A percentile compares a stretch with the other conserved stretches of the same genome.
Evolutionary conservation across 306 rosid species (phyloP).

Genomic region (Vachellia pachyceras): DNA sequence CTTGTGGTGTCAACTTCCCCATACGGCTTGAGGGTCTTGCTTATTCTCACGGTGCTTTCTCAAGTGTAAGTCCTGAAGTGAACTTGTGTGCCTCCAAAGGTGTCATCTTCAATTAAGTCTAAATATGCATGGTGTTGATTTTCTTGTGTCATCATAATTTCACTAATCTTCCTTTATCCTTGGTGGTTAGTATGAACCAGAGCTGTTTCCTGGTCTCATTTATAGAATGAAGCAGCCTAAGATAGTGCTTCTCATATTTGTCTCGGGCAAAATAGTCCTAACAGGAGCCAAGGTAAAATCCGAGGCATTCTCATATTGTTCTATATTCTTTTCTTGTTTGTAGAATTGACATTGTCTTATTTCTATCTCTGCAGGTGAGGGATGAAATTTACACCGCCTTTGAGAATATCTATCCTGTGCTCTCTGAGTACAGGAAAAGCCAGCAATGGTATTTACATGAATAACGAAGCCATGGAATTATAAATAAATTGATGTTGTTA

Average conservation of each 20-base stretch:
- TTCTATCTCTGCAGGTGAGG: conserved; percentile 63
- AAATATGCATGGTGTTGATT: conserved; percentile 1
- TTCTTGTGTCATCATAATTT: conserved; percentile 5
- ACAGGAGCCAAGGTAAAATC: conserved; percentile 92
- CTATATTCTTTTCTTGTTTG: background rate
- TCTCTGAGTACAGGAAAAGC: conserved; percentile 92
- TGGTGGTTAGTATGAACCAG: conserved; percentile 85
- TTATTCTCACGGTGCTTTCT: conserved; percentile 88
- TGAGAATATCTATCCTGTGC: conserved; percentile 95
- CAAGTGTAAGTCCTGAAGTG: conserved; percentile 65
- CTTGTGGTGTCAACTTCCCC: conserved; percentile 93
- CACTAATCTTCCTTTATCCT: conserved; percentile 21
- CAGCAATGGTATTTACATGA: conserved; percentile 77
- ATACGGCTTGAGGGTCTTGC: conserved; percentile 94
- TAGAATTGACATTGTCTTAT: conserved; percentile 18
- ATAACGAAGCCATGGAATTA: background rate
- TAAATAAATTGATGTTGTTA: background rate
- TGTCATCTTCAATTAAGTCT: background rate
- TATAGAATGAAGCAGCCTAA: conserved; percentile 98
- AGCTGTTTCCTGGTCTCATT: conserved; percentile 93
- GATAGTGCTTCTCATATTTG: conserved; percentile 92
- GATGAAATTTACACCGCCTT: conserved; percentile 92
- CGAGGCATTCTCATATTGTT: background rate
- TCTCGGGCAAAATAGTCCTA: conserved; percentile 93
- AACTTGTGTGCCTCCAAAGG: background rate